Evolutionary conservation across 2,329 filamentous ascomycete species (phyloP).

Genomic region (Diaporthe helianthi): DNA sequence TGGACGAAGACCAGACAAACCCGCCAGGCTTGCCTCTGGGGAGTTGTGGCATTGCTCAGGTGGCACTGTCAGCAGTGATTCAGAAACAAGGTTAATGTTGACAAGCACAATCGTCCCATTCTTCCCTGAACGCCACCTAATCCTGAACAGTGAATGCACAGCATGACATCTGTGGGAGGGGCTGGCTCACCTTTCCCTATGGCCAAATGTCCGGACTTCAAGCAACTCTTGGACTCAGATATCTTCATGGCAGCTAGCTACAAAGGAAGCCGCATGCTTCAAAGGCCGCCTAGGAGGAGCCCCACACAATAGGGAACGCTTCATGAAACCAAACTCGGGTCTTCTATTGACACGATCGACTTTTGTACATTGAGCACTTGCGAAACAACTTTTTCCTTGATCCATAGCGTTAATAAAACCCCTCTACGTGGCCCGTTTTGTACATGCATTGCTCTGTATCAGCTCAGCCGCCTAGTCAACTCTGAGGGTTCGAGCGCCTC

Average conservation of each 20-base stretch:
- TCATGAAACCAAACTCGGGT: slow-evolving; percentile 15
- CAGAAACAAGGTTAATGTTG: neutral
- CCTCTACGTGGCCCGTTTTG: slow-evolving; percentile 29
- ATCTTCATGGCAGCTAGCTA: neutral
- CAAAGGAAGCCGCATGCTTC: neutral
- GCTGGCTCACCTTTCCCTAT: neutral
- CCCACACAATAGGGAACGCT: neutral
- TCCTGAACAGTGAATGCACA: neutral
- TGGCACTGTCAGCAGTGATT: neutral
- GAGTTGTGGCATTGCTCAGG: neutral
- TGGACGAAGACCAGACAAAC: neutral
- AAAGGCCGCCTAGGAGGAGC: neutral
- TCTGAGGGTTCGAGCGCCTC: slow-evolving; percentile 73
- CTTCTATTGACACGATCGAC: slow-evolving; percentile 33
- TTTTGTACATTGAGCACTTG: slow-evolving; percentile 33
- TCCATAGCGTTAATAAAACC: slow-evolving; percentile 20
- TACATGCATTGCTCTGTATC: slow-evolving; percentile 25
- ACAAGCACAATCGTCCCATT: neutral
- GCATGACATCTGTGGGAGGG: neutral
- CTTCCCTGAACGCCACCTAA: neutral
- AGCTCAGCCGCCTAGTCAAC: slow-evolving; percentile 64
- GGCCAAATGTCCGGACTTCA: neutral
- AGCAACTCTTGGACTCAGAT: neutral
- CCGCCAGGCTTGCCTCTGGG: neutral
- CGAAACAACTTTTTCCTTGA: slow-evolving; percentile 22